Percentiles rank a stretch among this genome's conserved stretches.
Conservation (phyloP, 495 filamentous ascomycete species). For the Hyphodiscus hymeniophilus region DNA sequence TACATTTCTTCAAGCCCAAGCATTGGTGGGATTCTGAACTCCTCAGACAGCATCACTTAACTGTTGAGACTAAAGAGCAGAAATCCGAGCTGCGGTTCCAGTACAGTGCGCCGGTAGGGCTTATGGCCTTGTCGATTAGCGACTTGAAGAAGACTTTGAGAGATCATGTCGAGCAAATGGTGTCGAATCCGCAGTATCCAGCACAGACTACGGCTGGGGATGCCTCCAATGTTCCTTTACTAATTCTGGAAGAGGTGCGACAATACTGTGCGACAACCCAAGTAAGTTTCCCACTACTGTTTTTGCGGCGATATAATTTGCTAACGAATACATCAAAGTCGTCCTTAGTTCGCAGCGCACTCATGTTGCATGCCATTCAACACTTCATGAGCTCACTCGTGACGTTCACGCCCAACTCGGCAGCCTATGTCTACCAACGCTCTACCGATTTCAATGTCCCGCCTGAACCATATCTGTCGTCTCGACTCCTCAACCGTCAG, state of each 20-base stretch:
- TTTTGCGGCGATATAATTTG: too few species aligned
- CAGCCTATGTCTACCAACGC: slow-evolving; percentile 27
- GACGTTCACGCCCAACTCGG: slow-evolving; percentile 33
- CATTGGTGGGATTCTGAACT: slow-evolving; percentile 27
- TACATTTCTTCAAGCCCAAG: slow-evolving; percentile 38
- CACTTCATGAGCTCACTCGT: slow-evolving; percentile 42
- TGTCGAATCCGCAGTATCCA: slow-evolving; percentile 31
- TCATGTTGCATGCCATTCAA: slow-evolving; percentile 42
- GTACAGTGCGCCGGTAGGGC: slow-evolving; percentile 35
- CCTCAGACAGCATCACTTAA: slow-evolving; percentile 35
- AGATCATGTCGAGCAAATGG: slow-evolving; percentile 36
- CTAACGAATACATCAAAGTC: slow-evolving; percentile 9
- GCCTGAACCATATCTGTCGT: slow-evolving; percentile 32
- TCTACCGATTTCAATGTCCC: slow-evolving; percentile 25
- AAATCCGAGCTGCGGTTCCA: slow-evolving; percentile 28
- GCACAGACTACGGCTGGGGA: slow-evolving; percentile 36
- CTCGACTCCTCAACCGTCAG: slow-evolving; percentile 43
- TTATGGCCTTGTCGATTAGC: slow-evolving; percentile 28
- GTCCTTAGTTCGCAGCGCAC: slow-evolving; percentile 34
- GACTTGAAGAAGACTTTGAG: slow-evolving; percentile 31
- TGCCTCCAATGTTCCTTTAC: slow-evolving; percentile 32
- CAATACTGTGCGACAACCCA: slow-evolving; percentile 29
- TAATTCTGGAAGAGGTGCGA: slow-evolving; percentile 34
- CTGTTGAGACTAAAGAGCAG: slow-evolving; percentile 18
- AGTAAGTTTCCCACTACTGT: slow-evolving; percentile 15